Evolutionary conservation across 2,329 filamentous ascomycete genomes (phyloP), one percentile per base, ranked within the genome.

Genomic region (Talaromyces rugulosus): DNA sequence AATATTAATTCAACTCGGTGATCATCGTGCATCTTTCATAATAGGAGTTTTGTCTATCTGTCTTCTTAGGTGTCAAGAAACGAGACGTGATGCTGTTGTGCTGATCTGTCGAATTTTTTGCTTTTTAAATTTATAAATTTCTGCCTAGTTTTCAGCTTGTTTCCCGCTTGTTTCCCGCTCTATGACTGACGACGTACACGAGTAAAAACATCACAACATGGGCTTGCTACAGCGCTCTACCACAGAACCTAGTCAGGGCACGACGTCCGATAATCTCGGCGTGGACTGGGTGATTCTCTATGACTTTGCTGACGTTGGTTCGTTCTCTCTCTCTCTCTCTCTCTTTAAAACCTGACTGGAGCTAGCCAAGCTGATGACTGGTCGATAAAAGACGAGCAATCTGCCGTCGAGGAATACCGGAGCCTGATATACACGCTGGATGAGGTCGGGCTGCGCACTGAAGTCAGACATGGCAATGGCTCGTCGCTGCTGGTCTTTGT

Each of bases 221-320:
- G 44, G 11, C n/a, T 27, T 27, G n/a, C 4, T 27, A 11, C 44
- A 47, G 9, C 44, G 3, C 9, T 31, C 50, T 53, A 5, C 50
- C 50, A 53, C 50, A 28, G 28, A 53, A n/a, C 12, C 50, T 16
- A 53, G 5, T 11, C 23, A 28, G 27, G n/a, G 18, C 16, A 53
- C 50, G 50, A 51, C 47, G 23, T n/a, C 30, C 11, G 80, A 80
- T 57, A 89, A 88, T 69, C 81, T 88, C 70, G 84, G 90, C 59
- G 91, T 96, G 63, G 93, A 97, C 80, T 97, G 92, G 82, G 92
- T 96, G 62, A 84, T 97, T 65, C 85, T 87, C 71, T 96, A 91
- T 77, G 83, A 88, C 62, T 88, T 94, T 71, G 84, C 87, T 30
- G 81, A 85, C 52, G 83, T 86, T 61, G 86, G 90, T 90, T 80